Evolutionary conservation across 331 rosid genomes (phyloP).

Genomic region (Rhamnella rubrinervis): DNA sequence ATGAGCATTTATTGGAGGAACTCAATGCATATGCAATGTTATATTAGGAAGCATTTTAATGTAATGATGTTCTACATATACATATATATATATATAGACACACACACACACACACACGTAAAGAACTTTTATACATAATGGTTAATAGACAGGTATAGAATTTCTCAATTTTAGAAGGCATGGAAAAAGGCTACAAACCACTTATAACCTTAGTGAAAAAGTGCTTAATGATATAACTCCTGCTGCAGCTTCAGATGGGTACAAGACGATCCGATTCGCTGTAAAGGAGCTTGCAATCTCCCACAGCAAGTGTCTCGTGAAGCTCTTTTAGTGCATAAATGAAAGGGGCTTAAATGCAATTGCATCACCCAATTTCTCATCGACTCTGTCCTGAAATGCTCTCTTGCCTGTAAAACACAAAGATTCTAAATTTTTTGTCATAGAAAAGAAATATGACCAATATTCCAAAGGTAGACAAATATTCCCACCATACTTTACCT

Average conservation of each 20-base stretch:
- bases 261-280: not conserved
- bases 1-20: too few species aligned
- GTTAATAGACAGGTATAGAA: too few species aligned
- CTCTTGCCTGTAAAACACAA: conserved; percentile 11
- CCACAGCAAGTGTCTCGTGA: conserved; percentile 2
- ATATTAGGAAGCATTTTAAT: too few species aligned
- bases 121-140: too few species aligned
- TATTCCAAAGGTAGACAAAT: not conserved
- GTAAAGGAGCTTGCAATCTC: not conserved
- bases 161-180: not conserved
- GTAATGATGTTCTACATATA: too few species aligned
- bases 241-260: conserved; percentile 5
- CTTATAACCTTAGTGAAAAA: not conserved
- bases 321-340: not conserved
- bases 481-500: not conserved
- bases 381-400: conserved; percentile 6
- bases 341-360: conserved; percentile 9
- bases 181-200: not conserved
- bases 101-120: too few species aligned
- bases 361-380: conserved; percentile 3
- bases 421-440: too few species aligned
- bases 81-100: too few species aligned
- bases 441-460: not conserved
- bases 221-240: conserved; percentile 2
- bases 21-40: too few species aligned